Percentiles rank a stretch among this genome's conserved stretches.
Conservation (phyloP, 371 early-diverging fungal genomes). For the Entomophthora muscae region DNA sequence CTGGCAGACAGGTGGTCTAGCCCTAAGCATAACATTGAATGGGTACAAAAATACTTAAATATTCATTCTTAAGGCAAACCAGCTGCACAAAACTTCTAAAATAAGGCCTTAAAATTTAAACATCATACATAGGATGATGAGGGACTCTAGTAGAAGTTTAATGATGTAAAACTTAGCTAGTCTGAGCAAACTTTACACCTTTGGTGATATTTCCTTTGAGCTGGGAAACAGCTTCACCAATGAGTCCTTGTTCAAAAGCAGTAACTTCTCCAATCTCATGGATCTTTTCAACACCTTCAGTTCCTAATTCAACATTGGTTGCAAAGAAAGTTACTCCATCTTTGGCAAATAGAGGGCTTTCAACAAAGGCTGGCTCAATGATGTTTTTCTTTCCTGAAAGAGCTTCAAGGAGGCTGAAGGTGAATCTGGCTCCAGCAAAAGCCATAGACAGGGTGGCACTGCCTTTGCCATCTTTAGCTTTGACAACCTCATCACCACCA, state of each 20-base stretch:
- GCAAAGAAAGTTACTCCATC: conserved; percentile 88
- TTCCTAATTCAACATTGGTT: conserved; percentile 84
- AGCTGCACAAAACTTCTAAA: no score
- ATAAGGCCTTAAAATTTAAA: no score
- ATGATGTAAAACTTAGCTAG: not conserved
- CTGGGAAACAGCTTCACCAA: conserved; percentile 73
- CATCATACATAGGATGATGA: no score
- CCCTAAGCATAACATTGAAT: no score
- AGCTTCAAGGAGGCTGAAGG: conserved; percentile 82
- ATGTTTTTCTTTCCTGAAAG: conserved; percentile 73
- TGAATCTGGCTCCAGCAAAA: conserved; percentile 91
- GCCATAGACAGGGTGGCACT: conserved; percentile 98
- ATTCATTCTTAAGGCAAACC: no score
- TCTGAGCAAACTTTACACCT: conserved; percentile 40
- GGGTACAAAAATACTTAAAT: no score
- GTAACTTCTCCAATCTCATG: conserved; percentile 71
- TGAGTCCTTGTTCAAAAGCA: conserved; percentile 80
- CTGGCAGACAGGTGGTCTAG: no score
- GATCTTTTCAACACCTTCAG: conserved; percentile 81
- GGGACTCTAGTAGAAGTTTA: not conserved
- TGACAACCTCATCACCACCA: conserved; percentile 99
- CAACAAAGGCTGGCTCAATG: conserved; percentile 86
- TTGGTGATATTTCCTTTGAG: conserved; percentile 86
- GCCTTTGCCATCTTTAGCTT: conserved; percentile 97
- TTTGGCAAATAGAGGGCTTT: conserved; percentile 53